Evolutionary conservation across 2,329 filamentous ascomycete genomes (phyloP).

Genomic region (Xylariales sp.): DNA sequence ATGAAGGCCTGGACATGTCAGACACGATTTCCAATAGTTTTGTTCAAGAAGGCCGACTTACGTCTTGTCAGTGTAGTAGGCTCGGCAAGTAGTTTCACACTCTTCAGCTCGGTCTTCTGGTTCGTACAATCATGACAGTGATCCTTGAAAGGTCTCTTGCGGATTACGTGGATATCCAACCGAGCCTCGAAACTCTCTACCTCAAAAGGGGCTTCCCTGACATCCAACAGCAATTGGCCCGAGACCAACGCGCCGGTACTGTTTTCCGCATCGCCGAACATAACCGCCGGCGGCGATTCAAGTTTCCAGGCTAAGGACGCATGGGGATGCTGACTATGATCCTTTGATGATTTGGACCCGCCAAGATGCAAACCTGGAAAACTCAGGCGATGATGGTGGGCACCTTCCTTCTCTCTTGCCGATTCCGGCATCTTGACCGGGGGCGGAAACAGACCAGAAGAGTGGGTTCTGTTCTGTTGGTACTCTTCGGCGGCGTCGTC

Average conservation of each 20-base stretch:
- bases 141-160: constrained; percentile 75
- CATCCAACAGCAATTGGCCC: constrained; percentile 70
- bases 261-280: constrained; percentile 69
- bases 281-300: constrained; percentile 81
- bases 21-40: constrained; percentile 11
- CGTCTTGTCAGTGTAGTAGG: constrained; percentile 48
- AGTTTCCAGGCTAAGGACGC: constrained; percentile 55
- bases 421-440: constrained; percentile 33
- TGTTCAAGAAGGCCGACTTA: constrained; percentile 20
- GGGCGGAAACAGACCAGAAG: constrained; percentile 14
- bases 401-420: constrained; percentile 35
- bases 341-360: constrained; percentile 33
- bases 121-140: constrained; percentile 75
- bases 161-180: constrained; percentile 65
- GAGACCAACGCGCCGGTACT: constrained; percentile 84
- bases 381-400: constrained; percentile 25
- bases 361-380: constrained; percentile 40
- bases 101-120: constrained; percentile 68
- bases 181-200: constrained; percentile 69
- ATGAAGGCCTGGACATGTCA: constrained; percentile 53
- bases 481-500: constrained; percentile 30
- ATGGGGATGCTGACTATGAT: constrained; percentile 33
- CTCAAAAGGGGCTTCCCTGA: constrained; percentile 62
- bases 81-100: constrained; percentile 70
- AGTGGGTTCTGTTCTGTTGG: constrained; percentile 15